Evolutionary conservation across 352 stramenopile genomes (phyloP).

Genomic region (Hyaloperonospora arabidopsidis): DNA sequence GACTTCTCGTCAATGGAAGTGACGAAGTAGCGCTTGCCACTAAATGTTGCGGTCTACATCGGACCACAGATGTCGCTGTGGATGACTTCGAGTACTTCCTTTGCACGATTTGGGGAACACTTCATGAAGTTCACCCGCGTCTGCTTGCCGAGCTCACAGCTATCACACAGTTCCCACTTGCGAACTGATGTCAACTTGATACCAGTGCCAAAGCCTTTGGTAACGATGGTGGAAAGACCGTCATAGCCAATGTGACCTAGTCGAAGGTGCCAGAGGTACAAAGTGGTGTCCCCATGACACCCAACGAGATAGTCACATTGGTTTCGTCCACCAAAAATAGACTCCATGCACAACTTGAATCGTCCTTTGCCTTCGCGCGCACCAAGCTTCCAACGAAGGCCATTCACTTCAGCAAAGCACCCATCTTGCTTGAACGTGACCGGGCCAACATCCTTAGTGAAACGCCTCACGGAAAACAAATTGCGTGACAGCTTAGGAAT

Average conservation of each 20-base stretch:
- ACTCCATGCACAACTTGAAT: background rate
- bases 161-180: background rate
- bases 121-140: background rate
- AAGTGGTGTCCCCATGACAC: background rate
- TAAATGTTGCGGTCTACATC: no score
- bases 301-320: background rate
- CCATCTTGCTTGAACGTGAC: background rate
- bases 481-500: background rate
- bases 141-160: background rate
- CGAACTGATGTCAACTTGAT: background rate
- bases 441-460: background rate
- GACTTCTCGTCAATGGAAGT: background rate
- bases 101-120: background rate
- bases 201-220: background rate
- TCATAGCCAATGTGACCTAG: no score
- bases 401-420: background rate
- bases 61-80: background rate
- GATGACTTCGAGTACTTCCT: background rate
- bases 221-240: background rate
- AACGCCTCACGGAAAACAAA: background rate
- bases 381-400: background rate
- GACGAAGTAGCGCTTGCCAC: background rate
- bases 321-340: background rate
- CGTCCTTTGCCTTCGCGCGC: background rate
- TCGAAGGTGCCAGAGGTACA: conserved; percentile 1